phyloP scores from a whole-genome alignment of 306 rosid species.

The Prunus campanulata region DNA sequence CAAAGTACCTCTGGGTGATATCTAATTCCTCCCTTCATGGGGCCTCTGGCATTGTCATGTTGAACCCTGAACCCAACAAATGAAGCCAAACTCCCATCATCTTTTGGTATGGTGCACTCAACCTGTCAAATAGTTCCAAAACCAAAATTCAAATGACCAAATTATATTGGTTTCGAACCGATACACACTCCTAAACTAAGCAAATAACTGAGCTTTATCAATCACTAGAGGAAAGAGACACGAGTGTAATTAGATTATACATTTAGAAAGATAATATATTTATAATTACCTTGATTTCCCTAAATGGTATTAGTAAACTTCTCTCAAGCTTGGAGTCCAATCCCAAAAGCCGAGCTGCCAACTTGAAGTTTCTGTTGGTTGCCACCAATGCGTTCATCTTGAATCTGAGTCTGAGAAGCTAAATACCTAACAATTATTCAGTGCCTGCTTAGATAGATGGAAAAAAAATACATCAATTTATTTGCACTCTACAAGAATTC shows the following conservation, averaged over 20 bases:
- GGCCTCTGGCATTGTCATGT: slow-evolving; percentile 99
- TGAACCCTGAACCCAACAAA: slow-evolving; percentile 91
- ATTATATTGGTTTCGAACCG: too few relatives aligned
- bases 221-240: too few relatives aligned
- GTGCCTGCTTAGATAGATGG: background rate
- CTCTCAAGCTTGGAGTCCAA: slow-evolving; percentile 92
- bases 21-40: slow-evolving; percentile 99
- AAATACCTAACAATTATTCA: background rate
- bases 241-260: too few relatives aligned
- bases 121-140: slow-evolving; percentile 49
- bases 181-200: too few relatives aligned
- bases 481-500: slow-evolving; percentile 10
- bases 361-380: slow-evolving; percentile 89
- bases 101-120: slow-evolving; percentile 93
- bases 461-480: background rate
- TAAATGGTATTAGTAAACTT: slow-evolving; percentile 87
- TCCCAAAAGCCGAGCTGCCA: slow-evolving; percentile 83
- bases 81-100: slow-evolving; percentile 78
- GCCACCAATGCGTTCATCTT: slow-evolving; percentile 90
- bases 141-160: background rate
- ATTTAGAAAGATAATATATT: too few relatives aligned
- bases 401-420: background rate
- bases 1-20: slow-evolving; percentile 86
- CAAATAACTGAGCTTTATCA: too few relatives aligned
- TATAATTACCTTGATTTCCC: slow-evolving; percentile 79